Evolutionary conservation across 2,329 filamentous ascomycete species (phyloP), one percentile per base, ranked within the genome.

Genomic region (Aspergillus hortae): DNA sequence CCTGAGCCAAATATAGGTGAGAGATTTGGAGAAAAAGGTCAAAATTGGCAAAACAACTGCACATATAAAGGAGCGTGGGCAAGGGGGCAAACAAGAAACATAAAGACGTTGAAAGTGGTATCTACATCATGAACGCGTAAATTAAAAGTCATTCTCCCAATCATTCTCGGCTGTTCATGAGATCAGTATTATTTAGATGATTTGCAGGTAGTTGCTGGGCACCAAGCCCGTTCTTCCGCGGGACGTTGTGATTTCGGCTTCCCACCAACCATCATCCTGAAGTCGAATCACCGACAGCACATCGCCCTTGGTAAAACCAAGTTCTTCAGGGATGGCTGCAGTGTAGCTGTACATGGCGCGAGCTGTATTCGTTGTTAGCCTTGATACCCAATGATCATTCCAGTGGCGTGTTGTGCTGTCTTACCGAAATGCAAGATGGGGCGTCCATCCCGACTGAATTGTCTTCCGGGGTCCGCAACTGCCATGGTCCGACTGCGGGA

Each of bases 241-340:
- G 38, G 74, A 69, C 7, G 77, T 77, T 43, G 92, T 89, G 38
- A 96, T 84, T 71, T 96, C 92, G 11, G 95, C 95, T 75, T 99
- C 94, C 94, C 95, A 99, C 94, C 94, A 99, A 17, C 94, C 94
- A 67, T 99, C 94, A 68, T 99, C 94, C 73, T 99, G 94, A 64
- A 95, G 84, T 54, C 92, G 82, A 44, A 96, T 77, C 12, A 99
- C 86, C 2, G 92, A 90, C 12, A 99, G 79, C 53, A 92, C 85
- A 67, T 99, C 95, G 44, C 92, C 92, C 76, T 99, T 99, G 44
- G 80, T 80, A 71, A 99, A 99, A 12, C 88, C 88, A 17, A 99
- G 77, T 73, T 99, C 95, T 68, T 97, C 94, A 0, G 92, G 90
- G 53, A 99, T 99, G 19, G 91, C 92, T 2, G 94, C 91, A 66